Conservation (phyloP, 1,284 basidiomycete species). For the Chalciporus piperatoides region DNA sequence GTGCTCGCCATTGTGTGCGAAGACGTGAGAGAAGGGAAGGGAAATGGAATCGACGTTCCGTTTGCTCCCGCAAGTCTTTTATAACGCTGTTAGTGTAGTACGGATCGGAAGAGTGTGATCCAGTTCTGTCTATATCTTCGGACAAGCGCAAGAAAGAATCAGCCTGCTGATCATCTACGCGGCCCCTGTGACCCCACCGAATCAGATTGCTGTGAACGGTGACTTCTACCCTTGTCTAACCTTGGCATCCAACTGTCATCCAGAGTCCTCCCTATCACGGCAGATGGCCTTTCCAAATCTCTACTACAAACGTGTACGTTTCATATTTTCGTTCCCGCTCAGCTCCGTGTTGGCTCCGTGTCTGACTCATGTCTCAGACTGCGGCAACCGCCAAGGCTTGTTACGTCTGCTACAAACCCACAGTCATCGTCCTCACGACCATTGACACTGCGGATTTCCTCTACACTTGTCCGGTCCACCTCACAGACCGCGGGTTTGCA, state of each 20-base stretch:
- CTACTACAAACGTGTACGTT: slow-evolving; percentile 72
- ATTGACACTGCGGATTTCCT: slow-evolving; percentile 72
- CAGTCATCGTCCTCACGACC: slow-evolving; percentile 70
- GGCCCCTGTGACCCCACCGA: not conserved
- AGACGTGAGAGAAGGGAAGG: slow-evolving; percentile 13
- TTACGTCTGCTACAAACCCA: slow-evolving; percentile 70
- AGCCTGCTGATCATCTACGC: slow-evolving; percentile 1
- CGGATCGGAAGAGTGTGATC: slow-evolving; percentile 12
- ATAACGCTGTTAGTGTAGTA: not conserved
- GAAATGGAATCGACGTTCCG: slow-evolving; percentile 2
- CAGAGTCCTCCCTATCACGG: not conserved
- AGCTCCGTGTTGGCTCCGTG: not conserved
- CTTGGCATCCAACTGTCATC: too few relatives aligned
- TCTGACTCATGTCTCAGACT: slow-evolving; percentile 39
- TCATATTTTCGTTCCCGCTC: not conserved
- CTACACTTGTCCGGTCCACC: slow-evolving; percentile 67
- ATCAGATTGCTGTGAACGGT: not conserved
- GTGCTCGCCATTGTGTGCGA: slow-evolving; percentile 57
- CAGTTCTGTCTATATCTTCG: not conserved
- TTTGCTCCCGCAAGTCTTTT: slow-evolving; percentile 2
- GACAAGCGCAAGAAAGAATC: not conserved
- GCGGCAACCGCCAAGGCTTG: slow-evolving; percentile 67
- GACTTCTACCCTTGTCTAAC: too few relatives aligned
- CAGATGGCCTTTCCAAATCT: slow-evolving; percentile 69
- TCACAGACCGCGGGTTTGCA: slow-evolving; percentile 68